Evolutionary conservation across 805 yeast genomes (phyloP).

Genomic region (Wickerhamiella bombiphila): DNA sequence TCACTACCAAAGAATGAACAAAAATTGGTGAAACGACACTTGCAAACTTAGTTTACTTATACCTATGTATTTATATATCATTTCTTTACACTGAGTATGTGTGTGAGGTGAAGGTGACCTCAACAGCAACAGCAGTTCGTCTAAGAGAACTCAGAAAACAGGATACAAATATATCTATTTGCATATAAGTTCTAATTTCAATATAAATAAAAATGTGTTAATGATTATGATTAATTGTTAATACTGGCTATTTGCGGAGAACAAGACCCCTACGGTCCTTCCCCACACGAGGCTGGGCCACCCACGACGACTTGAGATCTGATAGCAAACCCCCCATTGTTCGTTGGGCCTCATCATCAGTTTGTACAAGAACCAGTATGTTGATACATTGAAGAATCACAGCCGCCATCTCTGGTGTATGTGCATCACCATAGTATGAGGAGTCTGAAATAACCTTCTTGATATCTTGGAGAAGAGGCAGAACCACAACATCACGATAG

Average conservation of each 20-base stretch:
- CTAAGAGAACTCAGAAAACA: too few species aligned
- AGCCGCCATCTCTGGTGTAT: slow-evolving; percentile 17
- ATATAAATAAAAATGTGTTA: too few species aligned
- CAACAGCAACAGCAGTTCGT: not conserved
- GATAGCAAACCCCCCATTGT: slow-evolving; percentile 39
- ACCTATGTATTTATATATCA: too few species aligned
- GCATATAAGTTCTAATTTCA: too few species aligned
- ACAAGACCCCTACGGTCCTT: slow-evolving; percentile 22
- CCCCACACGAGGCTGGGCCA: slow-evolving; percentile 18
- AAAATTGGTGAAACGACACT: too few species aligned
- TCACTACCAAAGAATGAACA: too few species aligned
- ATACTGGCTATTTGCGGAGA: not conserved
- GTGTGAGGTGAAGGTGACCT: not conserved
- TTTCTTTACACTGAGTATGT: not conserved
- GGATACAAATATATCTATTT: too few species aligned
- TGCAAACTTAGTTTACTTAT: too few species aligned
- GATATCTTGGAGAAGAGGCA: slow-evolving; percentile 22
- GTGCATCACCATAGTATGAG: slow-evolving; percentile 7
- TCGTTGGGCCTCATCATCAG: slow-evolving; percentile 41
- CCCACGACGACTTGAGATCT: slow-evolving; percentile 18
- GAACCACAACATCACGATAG: slow-evolving; percentile 24
- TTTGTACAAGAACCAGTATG: slow-evolving; percentile 36
- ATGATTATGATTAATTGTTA: not conserved
- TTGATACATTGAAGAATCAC: slow-evolving; percentile 49
- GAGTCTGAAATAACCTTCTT: slow-evolving; percentile 11